Evolutionary conservation across 2,329 filamentous ascomycete species (phyloP).

Genomic region (Arthroderma uncinatum): DNA sequence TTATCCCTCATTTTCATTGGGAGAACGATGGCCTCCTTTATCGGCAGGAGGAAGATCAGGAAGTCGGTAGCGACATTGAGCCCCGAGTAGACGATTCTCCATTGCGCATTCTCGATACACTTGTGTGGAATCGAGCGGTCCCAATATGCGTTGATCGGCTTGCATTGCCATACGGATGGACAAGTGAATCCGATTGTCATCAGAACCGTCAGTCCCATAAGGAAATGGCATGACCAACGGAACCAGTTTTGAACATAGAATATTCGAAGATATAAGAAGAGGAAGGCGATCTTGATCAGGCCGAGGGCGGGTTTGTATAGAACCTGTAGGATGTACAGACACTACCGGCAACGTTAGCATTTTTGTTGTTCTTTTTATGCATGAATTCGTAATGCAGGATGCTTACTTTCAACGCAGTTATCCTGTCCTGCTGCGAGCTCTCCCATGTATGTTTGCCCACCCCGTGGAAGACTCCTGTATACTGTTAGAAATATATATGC

Average conservation of each 20-base stretch:
- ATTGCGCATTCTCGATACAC: conserved; percentile 8
- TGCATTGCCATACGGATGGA: conserved; percentile 12
- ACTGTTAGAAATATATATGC: not conserved
- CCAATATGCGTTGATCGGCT: conserved; percentile 10
- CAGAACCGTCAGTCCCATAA: conserved; percentile 6
- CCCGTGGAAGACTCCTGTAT: conserved; percentile 4
- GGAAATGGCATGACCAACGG: conserved; percentile 10
- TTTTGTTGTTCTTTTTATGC: not conserved
- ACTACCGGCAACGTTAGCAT: conserved; percentile 5
- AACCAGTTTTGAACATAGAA: conserved; percentile 10
- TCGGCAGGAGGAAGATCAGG: conserved; percentile 11
- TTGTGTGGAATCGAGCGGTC: conserved; percentile 7
- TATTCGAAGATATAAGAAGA: conserved; percentile 12
- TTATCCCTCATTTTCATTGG: conserved; percentile 11
- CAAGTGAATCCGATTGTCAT: conserved; percentile 9
- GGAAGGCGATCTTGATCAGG: conserved; percentile 10
- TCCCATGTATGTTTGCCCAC: conserved; percentile 5
- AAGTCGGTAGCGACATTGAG: conserved; percentile 13
- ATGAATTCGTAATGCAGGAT: not conserved
- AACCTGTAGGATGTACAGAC: conserved; percentile 7
- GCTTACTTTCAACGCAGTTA: conserved; percentile 8
- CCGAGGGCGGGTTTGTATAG: conserved; percentile 8
- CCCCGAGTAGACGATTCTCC: conserved; percentile 9
- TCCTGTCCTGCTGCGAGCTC: not conserved
- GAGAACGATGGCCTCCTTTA: conserved; percentile 9